phyloP scores from a whole-genome alignment of 2,329 filamentous ascomycete genomes.

The Boeremia exigua region DNA sequence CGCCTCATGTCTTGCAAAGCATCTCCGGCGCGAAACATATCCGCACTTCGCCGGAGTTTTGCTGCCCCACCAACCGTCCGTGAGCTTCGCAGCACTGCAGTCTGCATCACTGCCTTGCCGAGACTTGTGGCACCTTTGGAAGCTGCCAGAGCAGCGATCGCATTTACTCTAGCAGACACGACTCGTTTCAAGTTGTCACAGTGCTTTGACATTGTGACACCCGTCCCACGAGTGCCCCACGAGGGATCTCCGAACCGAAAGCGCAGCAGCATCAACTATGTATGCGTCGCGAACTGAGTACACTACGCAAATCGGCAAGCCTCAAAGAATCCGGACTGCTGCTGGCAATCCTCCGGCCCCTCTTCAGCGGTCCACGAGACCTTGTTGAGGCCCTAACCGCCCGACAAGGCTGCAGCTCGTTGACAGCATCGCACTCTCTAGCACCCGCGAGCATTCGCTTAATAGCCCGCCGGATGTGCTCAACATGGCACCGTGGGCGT shows the following conservation, averaged over 20 bases:
- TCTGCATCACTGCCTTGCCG: conserved; percentile 19
- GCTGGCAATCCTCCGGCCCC: conserved; percentile 27
- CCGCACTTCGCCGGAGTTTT: conserved; percentile 33
- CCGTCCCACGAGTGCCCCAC: conserved; percentile 21
- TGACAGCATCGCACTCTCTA: conserved; percentile 11
- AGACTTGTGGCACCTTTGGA: conserved; percentile 7
- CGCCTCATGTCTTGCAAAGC: conserved; percentile 36
- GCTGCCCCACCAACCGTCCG: conserved; percentile 35
- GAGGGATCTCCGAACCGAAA: conserved; percentile 30
- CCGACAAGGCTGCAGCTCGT: conserved; percentile 15
- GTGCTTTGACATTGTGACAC: conserved; percentile 7
- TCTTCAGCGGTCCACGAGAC: conserved; percentile 23
- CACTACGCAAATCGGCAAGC: conserved; percentile 24
- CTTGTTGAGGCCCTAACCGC: conserved; percentile 29
- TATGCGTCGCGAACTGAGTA: conserved; percentile 23
- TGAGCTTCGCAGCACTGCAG: conserved; percentile 12
- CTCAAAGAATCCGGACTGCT: conserved; percentile 17
- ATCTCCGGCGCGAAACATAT: conserved; percentile 40
- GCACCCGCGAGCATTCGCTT: conserved; percentile 14
- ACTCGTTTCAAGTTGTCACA: conserved; percentile 29
- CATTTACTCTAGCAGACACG: conserved; percentile 4
- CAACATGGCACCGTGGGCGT: conserved; percentile 14
- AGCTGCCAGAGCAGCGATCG: conserved; percentile 1
- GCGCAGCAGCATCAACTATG: conserved; percentile 16
- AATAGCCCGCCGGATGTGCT: conserved; percentile 11